Base-by-base conservation (phyloP, 306 rosid species). In the Castanea sativa region DNA sequence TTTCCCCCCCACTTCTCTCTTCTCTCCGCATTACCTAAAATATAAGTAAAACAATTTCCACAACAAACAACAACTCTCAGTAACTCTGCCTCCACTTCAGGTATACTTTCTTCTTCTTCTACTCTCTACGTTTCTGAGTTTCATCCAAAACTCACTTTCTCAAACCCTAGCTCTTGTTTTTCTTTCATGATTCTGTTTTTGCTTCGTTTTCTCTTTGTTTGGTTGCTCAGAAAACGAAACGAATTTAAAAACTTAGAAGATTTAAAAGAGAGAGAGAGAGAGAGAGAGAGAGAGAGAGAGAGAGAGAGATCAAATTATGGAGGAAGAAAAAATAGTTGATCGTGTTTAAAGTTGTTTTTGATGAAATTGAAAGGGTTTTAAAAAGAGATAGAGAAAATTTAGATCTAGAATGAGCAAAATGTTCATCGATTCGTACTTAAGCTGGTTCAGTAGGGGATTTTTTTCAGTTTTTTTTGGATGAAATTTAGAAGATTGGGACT, bases 161-260 rank as follows among this genome's bases (percentile, higher is more conserved):
- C 56, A 69, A 69, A n/a, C 27, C 73, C 55, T 69, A 21, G 57
- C 56, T 43, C 33, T 43, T 14, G 41, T 25, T 53, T 30, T n/a
- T 70, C 58, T 49, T 60, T 65, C 67, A 1, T 33, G 6, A 4
- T 33, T 38, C 74, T 32, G 80, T 32, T 60, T 53, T 69, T 77
- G 74, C 13, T 45, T 77, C 9, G n/a, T 12, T 29, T 51, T 45
- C 13, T 52, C 23, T 18, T 9, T 67, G 64, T 67, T 76, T 52
- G 65, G 53, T 67, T 76, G 49, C 74, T 1, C 52, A 32, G 52
- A 76, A 52, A 76, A 65, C 73, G 15, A 27, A 60, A n/a, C 25
- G 60, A 23, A 13, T 30, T 35, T 5, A 15, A 5, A 5, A 29
- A 11, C 16, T 63, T 5, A 2, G 5, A 29, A 21, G 12, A 58